Base-by-base conservation (phyloP, 441 rosid genomes). In the Eruca vesicaria region DNA sequence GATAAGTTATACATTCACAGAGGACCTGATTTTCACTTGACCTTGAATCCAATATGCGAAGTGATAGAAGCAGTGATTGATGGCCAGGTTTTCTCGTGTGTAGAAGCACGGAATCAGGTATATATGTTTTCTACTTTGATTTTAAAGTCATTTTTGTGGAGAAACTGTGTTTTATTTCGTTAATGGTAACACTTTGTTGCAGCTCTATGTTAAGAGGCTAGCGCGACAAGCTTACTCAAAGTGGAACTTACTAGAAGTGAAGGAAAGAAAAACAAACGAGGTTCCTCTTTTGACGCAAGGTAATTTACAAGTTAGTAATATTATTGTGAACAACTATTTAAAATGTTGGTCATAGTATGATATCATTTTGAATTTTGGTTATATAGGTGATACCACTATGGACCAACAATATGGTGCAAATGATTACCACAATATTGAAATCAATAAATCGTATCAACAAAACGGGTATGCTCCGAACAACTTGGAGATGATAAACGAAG, bases 1-100 rank as follows among this genome's bases (percentile, higher is more conserved):
- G 85, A 82, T 82, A 92, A 86, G 63, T 72, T 56, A 15, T 86
- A 85, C 52, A 65, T 87, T 9, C 84, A 64, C 53, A 75, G 66
- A 1, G 90, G 86, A 52, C 7, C 63, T 0, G 60, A 69, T 64
- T 87, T 9, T 75, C 7, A 11, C 7, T 15, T 92, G 66, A 68
- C 80, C 36, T 63, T 94, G 14, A 90, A 87, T 66, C 96, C 99
- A 4, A 82, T 94, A 7, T 90, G 99, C 52, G 87, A 94, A 80
- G 79, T 86, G n/a, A 75, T 84, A 6, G 65, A 55, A 73, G 97
- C 89, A 1, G 50, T 23, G 29, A 75, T 89, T 31, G 9, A 80
- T 63, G 93, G 84, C 5, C 82, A 78, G 0, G 35, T 78, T 2
- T 85, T 77, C 68, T 72, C 74, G 26, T 45, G 64, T 6, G 70